Evolutionary conservation across 2,329 filamentous ascomycete genomes (phyloP).

Genomic region (Lecanicillium sp.): DNA sequence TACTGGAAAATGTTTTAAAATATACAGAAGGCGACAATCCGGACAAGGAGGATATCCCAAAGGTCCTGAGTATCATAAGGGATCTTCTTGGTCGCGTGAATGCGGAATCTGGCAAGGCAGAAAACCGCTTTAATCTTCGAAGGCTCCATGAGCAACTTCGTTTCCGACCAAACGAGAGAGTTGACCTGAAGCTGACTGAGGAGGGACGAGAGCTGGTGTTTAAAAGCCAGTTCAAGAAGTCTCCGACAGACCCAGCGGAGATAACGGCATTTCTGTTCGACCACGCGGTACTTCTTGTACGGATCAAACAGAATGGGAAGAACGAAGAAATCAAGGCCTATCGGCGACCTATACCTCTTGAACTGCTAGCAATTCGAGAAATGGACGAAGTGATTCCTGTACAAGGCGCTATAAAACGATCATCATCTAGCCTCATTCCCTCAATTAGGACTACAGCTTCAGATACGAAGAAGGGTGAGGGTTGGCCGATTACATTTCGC

Average conservation of each 20-base stretch:
- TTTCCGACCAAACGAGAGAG: constrained; percentile 81
- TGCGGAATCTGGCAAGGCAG: constrained; percentile 89
- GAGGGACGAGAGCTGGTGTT: constrained; percentile 88
- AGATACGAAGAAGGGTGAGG: constrained; percentile 59
- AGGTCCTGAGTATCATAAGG: constrained; percentile 78
- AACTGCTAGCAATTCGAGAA: constrained; percentile 85
- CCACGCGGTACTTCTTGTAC: constrained; percentile 85
- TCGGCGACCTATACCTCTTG: constrained; percentile 84
- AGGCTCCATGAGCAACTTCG: constrained; percentile 87
- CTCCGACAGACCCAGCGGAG: constrained; percentile 77
- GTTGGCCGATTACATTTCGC: constrained; percentile 91
- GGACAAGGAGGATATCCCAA: constrained; percentile 87
- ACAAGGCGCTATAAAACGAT: constrained; percentile 71
- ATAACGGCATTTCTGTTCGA: constrained; percentile 96
- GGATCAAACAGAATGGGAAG: constrained; percentile 88
- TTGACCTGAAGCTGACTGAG: constrained; percentile 90
- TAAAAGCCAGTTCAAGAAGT: constrained; percentile 91
- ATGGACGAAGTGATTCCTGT: constrained; percentile 94
- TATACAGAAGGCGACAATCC: constrained; percentile 83
- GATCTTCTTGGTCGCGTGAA: constrained; percentile 86
- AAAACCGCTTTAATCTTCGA: constrained; percentile 94
- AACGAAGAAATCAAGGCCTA: constrained; percentile 93
- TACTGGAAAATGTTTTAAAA: constrained; percentile 87
- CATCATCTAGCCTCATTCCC: constrained; percentile 76
- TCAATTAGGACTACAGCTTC: constrained; percentile 38